Evolutionary conservation across 225 moss, liverwort and hornwort species (phyloP), one percentile per base, ranked within the genome.

Genomic region (Pseudoscleropodium purum): DNA sequence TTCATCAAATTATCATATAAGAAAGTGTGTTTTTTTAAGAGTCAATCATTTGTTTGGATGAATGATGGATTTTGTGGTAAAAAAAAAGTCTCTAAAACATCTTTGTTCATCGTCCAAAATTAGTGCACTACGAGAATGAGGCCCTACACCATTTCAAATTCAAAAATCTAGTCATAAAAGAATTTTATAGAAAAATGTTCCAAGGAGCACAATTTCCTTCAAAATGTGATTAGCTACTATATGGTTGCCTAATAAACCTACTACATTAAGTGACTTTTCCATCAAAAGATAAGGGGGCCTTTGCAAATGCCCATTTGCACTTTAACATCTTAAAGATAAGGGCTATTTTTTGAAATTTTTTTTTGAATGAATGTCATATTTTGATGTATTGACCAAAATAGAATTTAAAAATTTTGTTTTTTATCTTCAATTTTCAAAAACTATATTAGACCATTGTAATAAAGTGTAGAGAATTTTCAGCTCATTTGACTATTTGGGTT

Each of bases 91-190:
- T 5, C 0, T 5, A 0, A 3, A 27, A 29, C 10, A 45, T 45
- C 6, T 74, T 0, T 74, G 6, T 17, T 74, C 10, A 18, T 45
- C 0, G 1, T 73, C 0, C 3, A 16, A 0, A 41, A 41, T 72
- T 27, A 3, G 1, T 5, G 5, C 0, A 0, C 39, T 39, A 7
- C 8, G 0, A 9, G 2, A 0, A 16, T 0, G 47, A 74, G 18
- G 6, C 6, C 8, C 4, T 18, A 15, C 31, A 18, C 30, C 47
- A 75, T 75, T 47, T 47, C 1, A 74, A 2, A 30, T 45, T 23
- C 17, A 47, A 47, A 47, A 30, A 7, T 18, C 6, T 75, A 9
- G 7, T 47, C 2, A 41, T 26, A 39, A 2, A 15, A n/a, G 24
- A 70, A 24, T 24, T 2, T 6, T 6, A 5, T 72, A 15, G 15